Conservation (phyloP, 305 asterid species). For the Fraxinus latifolia region DNA sequence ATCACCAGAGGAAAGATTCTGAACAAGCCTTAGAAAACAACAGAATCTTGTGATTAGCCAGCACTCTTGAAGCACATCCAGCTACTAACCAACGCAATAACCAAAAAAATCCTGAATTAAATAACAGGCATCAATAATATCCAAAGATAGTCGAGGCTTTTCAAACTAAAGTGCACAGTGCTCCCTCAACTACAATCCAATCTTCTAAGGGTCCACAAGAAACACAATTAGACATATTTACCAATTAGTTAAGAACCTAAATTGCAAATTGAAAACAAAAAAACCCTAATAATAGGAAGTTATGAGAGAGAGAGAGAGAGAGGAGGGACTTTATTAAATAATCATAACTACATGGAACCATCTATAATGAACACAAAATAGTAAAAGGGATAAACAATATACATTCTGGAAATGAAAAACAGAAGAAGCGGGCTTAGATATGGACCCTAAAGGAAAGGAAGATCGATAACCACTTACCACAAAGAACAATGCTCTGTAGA, state of each 20-base stretch:
- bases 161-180: background rate
- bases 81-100: background rate
- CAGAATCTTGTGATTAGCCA: background rate
- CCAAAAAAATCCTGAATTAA: no score
- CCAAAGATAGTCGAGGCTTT: background rate
- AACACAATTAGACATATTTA: background rate
- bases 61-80: background rate
- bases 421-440: background rate
- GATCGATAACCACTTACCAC: background rate
- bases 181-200: background rate
- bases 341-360: background rate
- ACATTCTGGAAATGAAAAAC: background rate
- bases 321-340: background rate
- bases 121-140: background rate
- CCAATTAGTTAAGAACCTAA: background rate
- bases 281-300: background rate
- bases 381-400: background rate
- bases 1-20: background rate
- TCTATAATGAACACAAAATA: background rate
- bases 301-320: background rate
- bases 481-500: background rate
- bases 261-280: background rate
- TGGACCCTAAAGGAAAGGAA: background rate
- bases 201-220: background rate
- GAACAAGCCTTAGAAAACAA: background rate